Percentiles rank a stretch among this genome's conserved stretches.
phyloP scores from a whole-genome alignment of 768 basidiomycete species.

The Nevesoporus exiguus region DNA sequence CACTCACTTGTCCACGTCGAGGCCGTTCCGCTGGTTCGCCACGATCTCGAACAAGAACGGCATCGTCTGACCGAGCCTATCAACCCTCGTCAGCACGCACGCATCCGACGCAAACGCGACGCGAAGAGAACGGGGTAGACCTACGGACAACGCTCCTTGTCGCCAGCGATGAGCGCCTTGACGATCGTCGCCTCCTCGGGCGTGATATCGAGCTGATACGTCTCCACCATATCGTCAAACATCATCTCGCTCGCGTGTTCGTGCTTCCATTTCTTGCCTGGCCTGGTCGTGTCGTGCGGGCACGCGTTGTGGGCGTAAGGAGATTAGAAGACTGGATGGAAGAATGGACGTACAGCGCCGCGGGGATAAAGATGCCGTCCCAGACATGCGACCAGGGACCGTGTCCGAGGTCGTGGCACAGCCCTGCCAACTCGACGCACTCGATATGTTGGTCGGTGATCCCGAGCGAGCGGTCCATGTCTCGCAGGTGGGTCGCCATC shows the following conservation, averaged over 20 bases:
- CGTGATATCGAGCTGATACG: slow-evolving; percentile 50
- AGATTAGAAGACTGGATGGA: not conserved
- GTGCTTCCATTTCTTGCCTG: slow-evolving; percentile 58
- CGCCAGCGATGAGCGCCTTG: slow-evolving; percentile 77
- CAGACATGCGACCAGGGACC: slow-evolving; percentile 87
- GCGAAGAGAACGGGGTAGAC: slow-evolving; percentile 18
- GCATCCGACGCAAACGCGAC: not conserved
- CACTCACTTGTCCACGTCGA: slow-evolving; percentile 83
- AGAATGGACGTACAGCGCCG: slow-evolving; percentile 51
- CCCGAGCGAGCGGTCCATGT: slow-evolving; percentile 54
- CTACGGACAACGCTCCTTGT: slow-evolving; percentile 48
- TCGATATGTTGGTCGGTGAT: slow-evolving; percentile 71
- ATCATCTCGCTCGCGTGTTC: slow-evolving; percentile 82
- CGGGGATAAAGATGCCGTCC: slow-evolving; percentile 71
- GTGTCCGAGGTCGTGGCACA: slow-evolving; percentile 84
- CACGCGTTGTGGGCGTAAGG: not conserved
- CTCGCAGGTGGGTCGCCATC: slow-evolving; percentile 56
- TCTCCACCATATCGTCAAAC: slow-evolving; percentile 64
- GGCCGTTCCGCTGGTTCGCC: slow-evolving; percentile 74
- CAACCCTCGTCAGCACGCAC: not conserved
- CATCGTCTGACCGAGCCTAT: slow-evolving; percentile 47
- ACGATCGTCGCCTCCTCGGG: slow-evolving; percentile 55
- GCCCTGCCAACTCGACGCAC: slow-evolving; percentile 76
- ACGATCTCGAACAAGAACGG: slow-evolving; percentile 81
- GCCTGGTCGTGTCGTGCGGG: slow-evolving; percentile 30